Evolutionary conservation across 2,329 filamentous ascomycete species (phyloP).

Genomic region (Fusarium coicis): DNA sequence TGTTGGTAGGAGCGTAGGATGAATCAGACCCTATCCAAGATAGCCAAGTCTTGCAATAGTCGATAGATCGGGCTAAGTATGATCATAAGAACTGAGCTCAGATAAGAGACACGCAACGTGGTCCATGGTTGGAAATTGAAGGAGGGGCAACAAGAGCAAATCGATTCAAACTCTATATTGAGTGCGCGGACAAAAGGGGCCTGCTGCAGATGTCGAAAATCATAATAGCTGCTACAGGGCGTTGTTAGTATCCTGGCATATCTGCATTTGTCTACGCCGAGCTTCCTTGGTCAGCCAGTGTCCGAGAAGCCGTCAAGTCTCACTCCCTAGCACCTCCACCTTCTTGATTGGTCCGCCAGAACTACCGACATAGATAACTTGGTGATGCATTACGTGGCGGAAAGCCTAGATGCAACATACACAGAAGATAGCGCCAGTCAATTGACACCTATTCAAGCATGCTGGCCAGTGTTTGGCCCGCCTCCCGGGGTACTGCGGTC

Average conservation of each 20-base stretch:
- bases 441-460: too few species aligned
- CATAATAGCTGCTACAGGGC: fast-evolving
- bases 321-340: fast-evolving
- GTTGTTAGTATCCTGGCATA: background rate
- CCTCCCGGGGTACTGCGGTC: too few species aligned
- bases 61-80: too few species aligned
- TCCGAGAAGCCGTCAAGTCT: background rate
- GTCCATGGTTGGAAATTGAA: too few species aligned
- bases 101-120: too few species aligned
- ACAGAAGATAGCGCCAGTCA: too few species aligned
- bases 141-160: background rate
- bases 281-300: background rate
- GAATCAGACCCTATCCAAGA: too few species aligned
- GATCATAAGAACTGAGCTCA: too few species aligned
- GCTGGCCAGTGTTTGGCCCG: too few species aligned
- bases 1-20: too few species aligned
- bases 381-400: background rate
- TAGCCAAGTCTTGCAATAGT: too few species aligned
- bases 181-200: fast-evolving
- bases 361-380: background rate
- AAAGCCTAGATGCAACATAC: background rate
- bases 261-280: fast-evolving
- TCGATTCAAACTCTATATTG: background rate
- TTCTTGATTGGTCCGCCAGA: background rate
- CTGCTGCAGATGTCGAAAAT: background rate